phyloP scores from a whole-genome alignment of 2,329 filamentous ascomycete species.

The Aspergillus candidus region DNA sequence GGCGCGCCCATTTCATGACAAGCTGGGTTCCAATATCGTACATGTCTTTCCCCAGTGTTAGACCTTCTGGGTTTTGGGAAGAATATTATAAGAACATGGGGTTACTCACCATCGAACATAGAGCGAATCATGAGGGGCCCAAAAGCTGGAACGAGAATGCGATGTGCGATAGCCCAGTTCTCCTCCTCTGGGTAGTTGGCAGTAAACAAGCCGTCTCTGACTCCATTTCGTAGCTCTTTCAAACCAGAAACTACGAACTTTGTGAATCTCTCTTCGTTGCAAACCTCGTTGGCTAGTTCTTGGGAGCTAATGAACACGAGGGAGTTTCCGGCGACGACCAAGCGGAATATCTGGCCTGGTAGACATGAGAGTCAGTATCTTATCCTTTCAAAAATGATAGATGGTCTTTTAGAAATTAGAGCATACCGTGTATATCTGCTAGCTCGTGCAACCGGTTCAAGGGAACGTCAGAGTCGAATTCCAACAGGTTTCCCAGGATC shows the following conservation, averaged over 20 bases:
- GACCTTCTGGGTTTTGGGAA: background rate
- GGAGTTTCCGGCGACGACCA: constrained; percentile 44
- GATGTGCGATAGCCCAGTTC: constrained; percentile 61
- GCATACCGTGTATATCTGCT: constrained; percentile 59
- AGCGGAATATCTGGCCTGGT: constrained; percentile 54
- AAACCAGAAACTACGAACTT: constrained; percentile 52
- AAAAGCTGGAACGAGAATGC: constrained; percentile 43
- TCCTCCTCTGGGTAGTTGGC: constrained; percentile 40
- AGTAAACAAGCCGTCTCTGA: constrained; percentile 63
- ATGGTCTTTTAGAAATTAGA: constrained; percentile 9
- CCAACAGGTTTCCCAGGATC: constrained; percentile 59
- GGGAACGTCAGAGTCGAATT: constrained; percentile 56
- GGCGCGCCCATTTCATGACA: constrained; percentile 39
- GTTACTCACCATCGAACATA: constrained; percentile 36
- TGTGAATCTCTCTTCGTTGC: constrained; percentile 60
- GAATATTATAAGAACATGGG: no score
- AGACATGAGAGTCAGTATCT: background rate
- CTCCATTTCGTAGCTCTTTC: constrained; percentile 52
- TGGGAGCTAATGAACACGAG: constrained; percentile 48
- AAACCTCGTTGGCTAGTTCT: constrained; percentile 56
- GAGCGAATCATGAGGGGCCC: constrained; percentile 40
- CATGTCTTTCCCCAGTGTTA: constrained; percentile 25
- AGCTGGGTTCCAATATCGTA: constrained; percentile 37
- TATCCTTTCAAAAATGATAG: constrained; percentile 5
- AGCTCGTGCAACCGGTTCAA: constrained; percentile 51